These are phyloP conservation scores for Blastocystis sp. DNA, from an alignment of 352 stramenopile genomes.

Conservation along the genomic window DNA sequence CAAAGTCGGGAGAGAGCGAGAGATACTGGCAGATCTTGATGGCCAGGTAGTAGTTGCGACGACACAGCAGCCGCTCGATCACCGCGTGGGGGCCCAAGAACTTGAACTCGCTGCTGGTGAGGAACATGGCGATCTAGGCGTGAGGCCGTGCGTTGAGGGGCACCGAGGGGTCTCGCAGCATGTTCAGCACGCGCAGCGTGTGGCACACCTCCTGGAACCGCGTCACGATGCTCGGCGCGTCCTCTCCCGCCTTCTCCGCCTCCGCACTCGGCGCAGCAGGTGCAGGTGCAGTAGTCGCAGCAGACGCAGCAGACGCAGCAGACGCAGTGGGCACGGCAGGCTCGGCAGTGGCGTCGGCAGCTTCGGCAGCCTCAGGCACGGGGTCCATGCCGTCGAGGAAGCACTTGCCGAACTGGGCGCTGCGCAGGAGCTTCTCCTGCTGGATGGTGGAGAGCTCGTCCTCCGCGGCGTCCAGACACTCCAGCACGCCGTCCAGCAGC, in stretches of 20 bases:
- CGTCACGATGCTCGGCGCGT: not conserved
- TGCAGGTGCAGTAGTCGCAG: not conserved
- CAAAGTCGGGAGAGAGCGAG: constrained; percentile 16
- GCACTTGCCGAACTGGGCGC: constrained; percentile 69
- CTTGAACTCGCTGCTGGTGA: constrained; percentile 57
- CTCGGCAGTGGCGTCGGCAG: not conserved
- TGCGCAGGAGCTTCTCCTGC: constrained; percentile 64
- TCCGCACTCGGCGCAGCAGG: not conserved
- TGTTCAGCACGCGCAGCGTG: constrained; percentile 70
- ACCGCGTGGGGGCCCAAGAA: constrained; percentile 39
- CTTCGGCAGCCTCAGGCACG: not conserved
- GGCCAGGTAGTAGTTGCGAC: constrained; percentile 64
- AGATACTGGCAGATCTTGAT: constrained; percentile 70
- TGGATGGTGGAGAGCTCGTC: constrained; percentile 64
- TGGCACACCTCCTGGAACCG: constrained; percentile 46
- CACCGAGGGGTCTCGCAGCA: constrained; percentile 58
- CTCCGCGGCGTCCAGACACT: constrained; percentile 67
- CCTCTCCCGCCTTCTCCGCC: not conserved
- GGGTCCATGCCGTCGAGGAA: constrained; percentile 64
- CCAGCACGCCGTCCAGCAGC: constrained; percentile 53
- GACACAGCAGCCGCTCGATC: constrained; percentile 27
- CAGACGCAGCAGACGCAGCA: not conserved
- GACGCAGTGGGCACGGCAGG: not conserved
- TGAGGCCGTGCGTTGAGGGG: not conserved
- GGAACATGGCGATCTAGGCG: constrained; percentile 55